Conservation (phyloP, 148 eudicot species). For the Rhododendron simsii region DNA sequence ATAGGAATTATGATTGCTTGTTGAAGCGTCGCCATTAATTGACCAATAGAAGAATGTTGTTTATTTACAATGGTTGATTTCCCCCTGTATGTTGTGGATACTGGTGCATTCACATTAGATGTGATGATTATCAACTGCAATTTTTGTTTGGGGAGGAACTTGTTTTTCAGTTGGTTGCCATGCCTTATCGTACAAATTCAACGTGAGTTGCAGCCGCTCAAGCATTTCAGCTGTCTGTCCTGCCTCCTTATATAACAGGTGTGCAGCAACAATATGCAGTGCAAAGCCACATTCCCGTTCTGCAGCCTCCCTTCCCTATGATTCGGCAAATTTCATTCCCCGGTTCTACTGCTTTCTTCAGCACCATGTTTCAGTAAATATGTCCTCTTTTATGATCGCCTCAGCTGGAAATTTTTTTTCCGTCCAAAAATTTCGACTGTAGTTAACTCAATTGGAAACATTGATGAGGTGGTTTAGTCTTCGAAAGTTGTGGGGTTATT, state of each 20-base stretch:
- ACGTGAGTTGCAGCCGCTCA: constrained; percentile 28
- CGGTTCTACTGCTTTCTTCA: too few relatives aligned
- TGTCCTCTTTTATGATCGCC: too few relatives aligned
- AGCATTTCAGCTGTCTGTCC: constrained; percentile 37
- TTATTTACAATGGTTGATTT: not conserved
- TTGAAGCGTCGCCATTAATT: not conserved
- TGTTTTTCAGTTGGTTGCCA: not conserved
- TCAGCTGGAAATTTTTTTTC: too few relatives aligned
- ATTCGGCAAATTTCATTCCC: too few relatives aligned
- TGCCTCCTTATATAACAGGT: constrained; percentile 37
- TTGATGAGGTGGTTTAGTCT: too few relatives aligned
- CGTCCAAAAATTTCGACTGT: too few relatives aligned
- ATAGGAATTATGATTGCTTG: not conserved
- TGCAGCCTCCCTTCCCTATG: constrained; percentile 29
- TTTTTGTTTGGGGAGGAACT: not conserved
- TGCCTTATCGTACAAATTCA: not conserved
- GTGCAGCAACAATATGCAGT: constrained; percentile 41
- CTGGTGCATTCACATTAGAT: too few relatives aligned
- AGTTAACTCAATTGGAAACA: too few relatives aligned
- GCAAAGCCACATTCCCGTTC: constrained; percentile 43
- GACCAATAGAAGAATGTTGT: not conserved
- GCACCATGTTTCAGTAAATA: too few relatives aligned
- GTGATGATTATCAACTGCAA: not conserved
- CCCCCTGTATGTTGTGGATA: not conserved
- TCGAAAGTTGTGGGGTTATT: too few relatives aligned